phyloP scores from a whole-genome alignment of 176 grass and related monocot species.

The Carex scoparia region DNA sequence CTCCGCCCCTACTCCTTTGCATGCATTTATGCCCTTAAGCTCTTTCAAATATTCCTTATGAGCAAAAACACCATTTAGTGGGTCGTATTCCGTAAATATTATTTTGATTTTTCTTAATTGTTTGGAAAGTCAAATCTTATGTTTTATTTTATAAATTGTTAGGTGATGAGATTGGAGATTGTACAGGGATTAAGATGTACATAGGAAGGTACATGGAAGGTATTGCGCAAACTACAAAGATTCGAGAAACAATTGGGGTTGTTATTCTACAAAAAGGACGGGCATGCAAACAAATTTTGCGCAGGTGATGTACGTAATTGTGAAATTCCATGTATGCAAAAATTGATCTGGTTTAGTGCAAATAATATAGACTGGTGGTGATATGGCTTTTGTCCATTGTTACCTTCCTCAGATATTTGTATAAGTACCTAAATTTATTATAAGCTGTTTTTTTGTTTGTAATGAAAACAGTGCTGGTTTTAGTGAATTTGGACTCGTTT shows the following conservation, averaged over 20 bases:
- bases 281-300: constrained; percentile 1
- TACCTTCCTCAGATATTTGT: constrained; percentile 24
- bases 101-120: neutral
- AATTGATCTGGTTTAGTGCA: constrained; percentile 1
- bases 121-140: neutral
- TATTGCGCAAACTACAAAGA: neutral
- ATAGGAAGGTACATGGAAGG: constrained; percentile 29
- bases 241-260: neutral
- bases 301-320: neutral
- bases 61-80: neutral
- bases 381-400: constrained; percentile 20
- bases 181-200: constrained; percentile 29
- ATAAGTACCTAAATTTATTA: constrained; percentile 19
- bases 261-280: neutral
- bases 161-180: constrained; percentile 9
- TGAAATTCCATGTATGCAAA: neutral
- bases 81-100: neutral
- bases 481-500: neutral
- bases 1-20: neutral
- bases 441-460: constrained; percentile 10
- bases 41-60: neutral
- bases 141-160: neutral
- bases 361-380: constrained; percentile 21
- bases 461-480: constrained; percentile 9
- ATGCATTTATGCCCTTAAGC: neutral